Evolutionary conservation across 164 flowering plant genomes (phyloP), one percentile per base, ranked within the genome.

Genomic region (Magnolia officinalis): DNA sequence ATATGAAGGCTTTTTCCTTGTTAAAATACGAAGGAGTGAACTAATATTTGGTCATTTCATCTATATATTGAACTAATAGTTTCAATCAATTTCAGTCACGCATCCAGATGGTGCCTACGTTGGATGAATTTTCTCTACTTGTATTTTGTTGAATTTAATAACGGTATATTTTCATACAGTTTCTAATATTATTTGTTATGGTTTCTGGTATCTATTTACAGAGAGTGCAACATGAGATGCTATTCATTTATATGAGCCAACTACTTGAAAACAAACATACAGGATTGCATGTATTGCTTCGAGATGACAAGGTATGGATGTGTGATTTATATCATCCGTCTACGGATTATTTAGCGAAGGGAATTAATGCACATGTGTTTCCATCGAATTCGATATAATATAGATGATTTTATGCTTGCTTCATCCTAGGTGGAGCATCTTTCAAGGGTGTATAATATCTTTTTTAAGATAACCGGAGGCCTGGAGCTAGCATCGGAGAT

Each of bases 181-280:
- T 24, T 24, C 31, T 21, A 24, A 66, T 66, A 16, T 66, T 24
- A 66, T 11, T 11, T 66, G 21, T 66, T 66, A 63, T 18, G 21
- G 18, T 11, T 21, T 66, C 10, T 55, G 61, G 61, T 16, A 55
- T 66, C 31, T 23, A 8, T 14, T 65, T 21, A 21, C 69, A 82
- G 84, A 82, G 77, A 79, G 80, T 82, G 66, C 82, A 82, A 74
- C 66, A 79, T 14, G 84, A 82, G 74, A 71, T 82, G 67, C 50
- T 82, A 50, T 49, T 19, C 59, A 79, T 74, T 20, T 77, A 85
- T 85, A 86, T 87, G 78, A 86, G 63, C 82, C 96, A 89, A 83
- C 83, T 94, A 50, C 92, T 95, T 74, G 95, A 92, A 71, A 93
- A 93, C 79, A 95, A 93, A 83, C 87, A 89, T 77, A 93, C 97